A percentile compares a stretch with the other conserved stretches of the same genome.
These are phyloP conservation scores for Davidsoniella neocaledoniae DNA, from an alignment of 2,329 filamentous ascomycete genomes.

Conservation along the genomic window DNA sequence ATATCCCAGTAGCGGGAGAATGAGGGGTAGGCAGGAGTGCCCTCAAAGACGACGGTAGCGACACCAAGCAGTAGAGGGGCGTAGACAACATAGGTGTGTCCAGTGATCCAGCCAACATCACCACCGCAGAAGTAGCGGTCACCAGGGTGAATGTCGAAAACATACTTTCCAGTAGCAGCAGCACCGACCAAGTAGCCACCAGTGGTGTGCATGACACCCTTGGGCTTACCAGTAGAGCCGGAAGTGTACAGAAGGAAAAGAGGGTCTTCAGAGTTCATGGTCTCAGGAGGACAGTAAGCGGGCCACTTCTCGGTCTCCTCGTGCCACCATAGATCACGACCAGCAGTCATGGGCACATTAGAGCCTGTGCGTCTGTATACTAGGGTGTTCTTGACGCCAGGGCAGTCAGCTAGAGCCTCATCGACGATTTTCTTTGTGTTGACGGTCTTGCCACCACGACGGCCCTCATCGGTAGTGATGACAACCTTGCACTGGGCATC, in stretches of 20 bases:
- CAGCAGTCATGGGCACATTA: conserved; percentile 77
- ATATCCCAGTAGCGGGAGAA: conserved; percentile 99
- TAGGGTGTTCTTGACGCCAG: conserved; percentile 66
- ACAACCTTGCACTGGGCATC: conserved; percentile 84
- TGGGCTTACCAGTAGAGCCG: conserved; percentile 94
- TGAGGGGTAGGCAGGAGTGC: conserved; percentile 90
- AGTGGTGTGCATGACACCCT: conserved; percentile 97
- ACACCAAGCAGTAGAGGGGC: conserved; percentile 85
- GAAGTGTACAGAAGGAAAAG: conserved; percentile 97
- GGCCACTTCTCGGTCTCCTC: conserved; percentile 97
- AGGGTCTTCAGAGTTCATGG: conserved; percentile 85
- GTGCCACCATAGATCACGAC: conserved; percentile 94
- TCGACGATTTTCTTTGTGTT: conserved; percentile 99
- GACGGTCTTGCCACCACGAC: conserved; percentile 92
- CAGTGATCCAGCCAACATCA: conserved; percentile 98
- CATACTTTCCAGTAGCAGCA: conserved; percentile 89
- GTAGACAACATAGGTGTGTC: conserved; percentile 96
- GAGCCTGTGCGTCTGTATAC: conserved; percentile 90
- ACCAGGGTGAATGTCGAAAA: conserved; percentile 90
- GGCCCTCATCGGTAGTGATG: conserved; percentile 94
- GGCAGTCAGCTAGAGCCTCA: conserved; percentile 91
- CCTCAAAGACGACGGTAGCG: conserved; percentile 92
- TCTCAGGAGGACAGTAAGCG: conserved; percentile 73
- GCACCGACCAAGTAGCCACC: conserved; percentile 89
- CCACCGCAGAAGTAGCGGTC: conserved; percentile 96